Base-by-base conservation (phyloP, 2,329 filamentous ascomycete genomes). In the Ceratocystis cubensis region DNA sequence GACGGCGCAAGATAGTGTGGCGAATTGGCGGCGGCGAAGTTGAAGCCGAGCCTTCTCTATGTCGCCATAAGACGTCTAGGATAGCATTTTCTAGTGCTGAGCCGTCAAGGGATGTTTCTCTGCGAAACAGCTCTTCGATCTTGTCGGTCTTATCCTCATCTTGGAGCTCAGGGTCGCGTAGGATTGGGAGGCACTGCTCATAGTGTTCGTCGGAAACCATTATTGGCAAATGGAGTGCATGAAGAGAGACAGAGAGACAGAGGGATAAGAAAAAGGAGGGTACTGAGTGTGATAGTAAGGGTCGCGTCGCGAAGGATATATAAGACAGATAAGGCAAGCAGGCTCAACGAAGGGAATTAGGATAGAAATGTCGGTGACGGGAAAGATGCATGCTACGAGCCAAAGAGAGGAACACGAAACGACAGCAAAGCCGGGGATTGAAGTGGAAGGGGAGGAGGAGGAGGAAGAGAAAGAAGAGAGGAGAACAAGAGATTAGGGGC, bases 131-230 rank as follows among this genome's bases (percentile, higher is more conserved):
- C 70, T 91, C 88, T 78, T 96, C 92, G 65, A 96, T 81, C 77
- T 84, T 89, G 76, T 97, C 93, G 62, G 89, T 93, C 80, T 94
- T 96, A 73, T 96, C 93, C 77, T 99, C 94, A 70, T 97, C 94
- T 72, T 96, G 90, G 69, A 96, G 81, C 66, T 82, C 81, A 67
- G 85, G 78, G 77, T 96, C 88, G 78, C 94, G 87, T 70, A 99
- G 83, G 73, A 96, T 84, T 64, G 91, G 89, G 74, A 95, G 84
- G 76, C 91, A 96, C 73, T 94, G 84, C 72, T 96, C 91, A 79
- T 95, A 96, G 66, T 93, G 86, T 72, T 92, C 86, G 80, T 97
- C 93, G 72, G 92, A 89, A 69, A 96, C 87, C 93, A 97, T 96
- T 74, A 69, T 82, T 65, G 41, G 46, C 63, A 63, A 45, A 41